Evolutionary conservation across 73 alveolate species (phyloP).

Genomic region (Stentor coeruleus): DNA sequence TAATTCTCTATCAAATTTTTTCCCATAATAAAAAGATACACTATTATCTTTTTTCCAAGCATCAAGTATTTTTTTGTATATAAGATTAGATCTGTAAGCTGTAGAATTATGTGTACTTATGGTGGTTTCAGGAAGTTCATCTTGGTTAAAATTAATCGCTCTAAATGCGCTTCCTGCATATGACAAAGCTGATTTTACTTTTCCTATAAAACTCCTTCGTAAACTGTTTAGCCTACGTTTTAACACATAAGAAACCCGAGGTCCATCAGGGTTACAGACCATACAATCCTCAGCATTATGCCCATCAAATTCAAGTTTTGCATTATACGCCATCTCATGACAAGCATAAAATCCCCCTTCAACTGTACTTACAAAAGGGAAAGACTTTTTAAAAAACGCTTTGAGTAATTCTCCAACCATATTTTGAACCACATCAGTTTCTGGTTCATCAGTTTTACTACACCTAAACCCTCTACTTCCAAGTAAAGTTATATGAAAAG

Average conservation of each 20-base stretch:
- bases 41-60: not conserved
- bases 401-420: not conserved
- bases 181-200: not conserved
- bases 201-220: not conserved
- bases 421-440: not conserved
- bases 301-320: not conserved
- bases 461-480: not conserved
- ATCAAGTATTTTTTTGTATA: not conserved
- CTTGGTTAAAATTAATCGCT: not conserved
- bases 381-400: constrained; percentile 6
- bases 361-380: constrained; percentile 13
- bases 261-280: constrained; percentile 7
- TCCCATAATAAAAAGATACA: not conserved
- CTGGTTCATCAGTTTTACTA: not conserved
- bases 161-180: not conserved
- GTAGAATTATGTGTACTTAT: not conserved
- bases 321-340: not conserved
- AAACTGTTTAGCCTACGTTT: too few species aligned
- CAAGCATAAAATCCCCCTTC: constrained; percentile 25
- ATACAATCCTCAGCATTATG: not conserved
- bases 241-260: too few species aligned
- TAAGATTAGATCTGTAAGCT: not conserved
- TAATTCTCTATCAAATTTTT: not conserved
- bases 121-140: not conserved
- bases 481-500: not conserved